Percentiles rank a stretch among this genome's conserved stretches.
Conservation (phyloP, 257 asterid genomes). For the Lantana camara region DNA sequence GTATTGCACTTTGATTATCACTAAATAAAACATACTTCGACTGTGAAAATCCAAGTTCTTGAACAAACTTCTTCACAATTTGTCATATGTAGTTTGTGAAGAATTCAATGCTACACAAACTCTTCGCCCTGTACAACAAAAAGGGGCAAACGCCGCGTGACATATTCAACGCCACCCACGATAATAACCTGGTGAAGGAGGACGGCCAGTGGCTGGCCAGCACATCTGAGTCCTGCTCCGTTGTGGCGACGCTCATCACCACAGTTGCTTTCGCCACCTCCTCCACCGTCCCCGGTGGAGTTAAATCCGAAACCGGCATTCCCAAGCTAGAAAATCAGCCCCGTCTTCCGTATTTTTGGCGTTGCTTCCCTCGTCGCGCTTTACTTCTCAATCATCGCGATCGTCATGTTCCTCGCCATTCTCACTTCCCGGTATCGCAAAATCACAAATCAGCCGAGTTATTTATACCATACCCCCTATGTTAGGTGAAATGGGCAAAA, state of each 20-base stretch:
- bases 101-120: conserved; percentile 30
- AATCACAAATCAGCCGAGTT: too few species aligned
- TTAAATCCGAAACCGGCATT: conserved; percentile 20
- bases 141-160: conserved; percentile 36
- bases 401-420: conserved; percentile 34
- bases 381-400: too few species aligned
- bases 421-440: neutral
- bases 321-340: conserved; percentile 30
- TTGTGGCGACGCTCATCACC: conserved; percentile 52
- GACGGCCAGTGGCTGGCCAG: conserved; percentile 42
- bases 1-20: too few species aligned
- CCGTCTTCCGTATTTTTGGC: conserved; percentile 35
- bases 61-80: too few species aligned
- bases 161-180: conserved; percentile 35
- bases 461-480: too few species aligned
- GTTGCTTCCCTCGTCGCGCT: conserved; percentile 37
- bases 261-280: conserved; percentile 55
- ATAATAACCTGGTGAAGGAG: conserved; percentile 11
- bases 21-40: too few species aligned
- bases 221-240: conserved; percentile 53
- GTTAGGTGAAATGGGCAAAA: too few species aligned
- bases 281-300: conserved; percentile 46
- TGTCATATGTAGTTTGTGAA: conserved; percentile 45
- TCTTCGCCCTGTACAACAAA: conserved; percentile 32
- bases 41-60: too few species aligned